Percentiles rank a stretch among this genome's conserved stretches.
Evolutionary conservation across 495 filamentous ascomycete species (phyloP).

Genomic region (Umbilicaria muhlenbergii): DNA sequence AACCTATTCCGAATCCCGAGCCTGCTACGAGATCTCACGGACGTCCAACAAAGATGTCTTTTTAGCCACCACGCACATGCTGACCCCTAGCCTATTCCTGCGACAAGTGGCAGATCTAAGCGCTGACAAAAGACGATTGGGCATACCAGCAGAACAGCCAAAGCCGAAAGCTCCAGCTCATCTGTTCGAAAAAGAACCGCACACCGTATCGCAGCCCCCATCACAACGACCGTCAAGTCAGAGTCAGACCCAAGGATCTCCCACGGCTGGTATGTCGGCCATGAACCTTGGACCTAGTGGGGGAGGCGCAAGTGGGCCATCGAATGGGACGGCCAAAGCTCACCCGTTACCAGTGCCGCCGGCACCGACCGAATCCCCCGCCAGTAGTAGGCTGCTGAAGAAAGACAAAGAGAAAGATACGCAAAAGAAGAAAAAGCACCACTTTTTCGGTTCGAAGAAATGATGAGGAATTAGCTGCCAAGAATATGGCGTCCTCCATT

Average conservation of each 20-base stretch:
- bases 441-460: constrained; percentile 61
- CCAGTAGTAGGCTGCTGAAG: constrained; percentile 16
- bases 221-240: constrained; percentile 21
- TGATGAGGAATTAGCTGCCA: background rate
- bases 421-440: constrained; percentile 59
- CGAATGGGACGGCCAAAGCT: constrained; percentile 15
- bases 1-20: constrained; percentile 74
- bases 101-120: constrained; percentile 68
- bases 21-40: constrained; percentile 77
- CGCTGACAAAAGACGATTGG: constrained; percentile 52
- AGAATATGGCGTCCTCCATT: no score
- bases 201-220: constrained; percentile 24
- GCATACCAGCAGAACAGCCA: constrained; percentile 69
- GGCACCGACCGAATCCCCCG: background rate
- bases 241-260: constrained; percentile 25
- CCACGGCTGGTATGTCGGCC: constrained; percentile 37
- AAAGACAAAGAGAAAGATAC: constrained; percentile 34
- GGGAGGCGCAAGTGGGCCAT: constrained; percentile 14
- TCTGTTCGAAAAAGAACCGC: constrained; percentile 63
- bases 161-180: constrained; percentile 69
- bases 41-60: constrained; percentile 64
- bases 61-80: constrained; percentile 82
- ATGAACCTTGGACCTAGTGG: constrained; percentile 36
- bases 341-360: background rate
- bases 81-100: constrained; percentile 65